A percentile compares a stretch with the other conserved stretches of the same genome.
Evolutionary conservation across 2,329 filamentous ascomycete genomes (phyloP).

Genomic region (Amauroascus niger): DNA sequence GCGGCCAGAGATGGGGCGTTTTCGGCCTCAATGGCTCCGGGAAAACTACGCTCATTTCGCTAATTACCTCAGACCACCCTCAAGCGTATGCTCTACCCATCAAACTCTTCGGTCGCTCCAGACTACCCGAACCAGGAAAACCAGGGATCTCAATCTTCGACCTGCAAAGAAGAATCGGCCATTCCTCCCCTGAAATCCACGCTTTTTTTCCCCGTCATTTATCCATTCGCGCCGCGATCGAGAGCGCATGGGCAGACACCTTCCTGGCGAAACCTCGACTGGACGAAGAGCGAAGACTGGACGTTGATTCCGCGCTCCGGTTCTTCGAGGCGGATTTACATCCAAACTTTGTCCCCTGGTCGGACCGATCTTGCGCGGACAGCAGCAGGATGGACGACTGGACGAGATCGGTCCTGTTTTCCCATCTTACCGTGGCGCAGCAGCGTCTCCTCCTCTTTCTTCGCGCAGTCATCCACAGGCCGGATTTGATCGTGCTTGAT

Average conservation of each 20-base stretch:
- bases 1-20: slow-evolving; percentile 80
- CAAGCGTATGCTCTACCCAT: slow-evolving; percentile 87
- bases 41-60: slow-evolving; percentile 85
- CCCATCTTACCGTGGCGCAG: slow-evolving; percentile 40
- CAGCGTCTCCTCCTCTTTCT: slow-evolving; percentile 82
- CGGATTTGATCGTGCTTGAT: slow-evolving; percentile 74
- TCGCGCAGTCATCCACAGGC: slow-evolving; percentile 66
- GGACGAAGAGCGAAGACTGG: slow-evolving; percentile 44
- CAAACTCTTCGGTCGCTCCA: slow-evolving; percentile 69
- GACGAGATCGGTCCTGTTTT: slow-evolving; percentile 69
- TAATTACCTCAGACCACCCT: slow-evolving; percentile 92
- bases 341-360: slow-evolving; percentile 32
- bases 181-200: slow-evolving; percentile 89
- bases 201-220: slow-evolving; percentile 77
- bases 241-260: slow-evolving; percentile 84
- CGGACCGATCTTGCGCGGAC: not conserved
- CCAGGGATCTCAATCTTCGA: slow-evolving; percentile 84
- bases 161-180: slow-evolving; percentile 78
- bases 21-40: slow-evolving; percentile 91
- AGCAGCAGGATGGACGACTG: slow-evolving; percentile 42
- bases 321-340: slow-evolving; percentile 77
- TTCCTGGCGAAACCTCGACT: slow-evolving; percentile 63
- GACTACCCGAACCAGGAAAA: slow-evolving; percentile 62
- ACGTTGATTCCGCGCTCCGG: slow-evolving; percentile 58
- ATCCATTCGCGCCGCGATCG: slow-evolving; percentile 62